Evolutionary conservation across 768 basidiomycete genomes (phyloP), one percentile per base, ranked within the genome.

Genomic region (Hypholoma sublateritium): DNA sequence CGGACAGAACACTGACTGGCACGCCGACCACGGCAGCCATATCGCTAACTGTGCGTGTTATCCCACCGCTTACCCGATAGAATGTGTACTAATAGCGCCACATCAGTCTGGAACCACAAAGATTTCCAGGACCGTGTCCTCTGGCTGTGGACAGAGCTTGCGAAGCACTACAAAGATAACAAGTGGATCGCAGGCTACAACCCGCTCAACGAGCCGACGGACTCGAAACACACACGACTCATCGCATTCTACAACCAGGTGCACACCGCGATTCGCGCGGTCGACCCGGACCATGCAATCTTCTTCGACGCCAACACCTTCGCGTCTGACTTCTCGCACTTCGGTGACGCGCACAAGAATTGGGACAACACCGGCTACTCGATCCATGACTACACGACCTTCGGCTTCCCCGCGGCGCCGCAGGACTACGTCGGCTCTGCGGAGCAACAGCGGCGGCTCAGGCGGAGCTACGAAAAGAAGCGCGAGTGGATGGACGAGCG

Each of bases 141-240:
- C 51, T 86, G 86, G 84, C 80, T 94, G 39, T 93, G 92, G 91
- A 79, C 78, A 36, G 75, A 89, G 64, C 77, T 93, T 34, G 88
- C 91, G 0, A 77, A 75, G 64, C 89, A 89, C 69, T 92, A 93
- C 77, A 85, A 79, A 60, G 79, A 75, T 56, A 89, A 93, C 70
- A 78, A 82, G 59, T 92, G 91, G 91, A 85, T 93, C 57, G 91
- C 90, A 1, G 89, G 91, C 16, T 94, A 90, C 73, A 93, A 93
- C 70, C 88, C 86, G 3, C 75, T 94, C 46, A 95, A 93, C 79
- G 91, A 94, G 72, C 80, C 89, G 36, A 84, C 90, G 3, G 91
- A 93, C 66, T 74, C 84, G 14, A 74, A 82, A 47, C 88, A 90
- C 69, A 79, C 74, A 11, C 77, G 86, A 46, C 72, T 94, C 52